These are phyloP conservation scores for Crithidia mellificae DNA, from an alignment of 208 protist species.

Conservation along the genomic window DNA sequence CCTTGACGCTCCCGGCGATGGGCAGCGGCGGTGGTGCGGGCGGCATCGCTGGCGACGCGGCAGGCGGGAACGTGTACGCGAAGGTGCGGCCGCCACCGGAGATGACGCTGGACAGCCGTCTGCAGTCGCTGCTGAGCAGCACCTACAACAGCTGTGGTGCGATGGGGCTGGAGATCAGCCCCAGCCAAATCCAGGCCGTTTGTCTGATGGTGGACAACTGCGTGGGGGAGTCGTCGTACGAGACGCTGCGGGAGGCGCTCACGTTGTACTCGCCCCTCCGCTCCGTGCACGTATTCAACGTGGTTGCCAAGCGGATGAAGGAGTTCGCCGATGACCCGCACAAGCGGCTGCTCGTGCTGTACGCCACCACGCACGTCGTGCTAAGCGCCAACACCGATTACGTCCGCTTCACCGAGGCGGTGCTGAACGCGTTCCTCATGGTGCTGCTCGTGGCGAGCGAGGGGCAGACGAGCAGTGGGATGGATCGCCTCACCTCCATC, in stretches of 20 bases:
- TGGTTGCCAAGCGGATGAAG: conserved; percentile 80
- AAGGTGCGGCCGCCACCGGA: conserved; percentile 58
- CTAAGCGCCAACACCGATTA: conserved; percentile 55
- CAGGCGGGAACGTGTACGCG: conserved; percentile 37
- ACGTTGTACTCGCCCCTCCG: conserved; percentile 66
- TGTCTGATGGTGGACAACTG: conserved; percentile 73
- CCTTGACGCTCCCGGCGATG: conserved; percentile 60
- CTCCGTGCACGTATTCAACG: conserved; percentile 74
- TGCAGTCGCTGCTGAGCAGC: conserved; percentile 67
- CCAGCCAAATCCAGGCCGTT: conserved; percentile 70
- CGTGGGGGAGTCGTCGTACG: conserved; percentile 54
- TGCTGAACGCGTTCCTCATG: conserved; percentile 82
- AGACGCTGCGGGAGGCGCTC: conserved; percentile 61
- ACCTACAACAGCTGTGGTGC: conserved; percentile 81
- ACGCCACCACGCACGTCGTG: conserved; percentile 74
- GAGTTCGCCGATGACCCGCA: conserved; percentile 80
- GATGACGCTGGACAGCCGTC: conserved; percentile 63
- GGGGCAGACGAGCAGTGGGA: conserved; percentile 67
- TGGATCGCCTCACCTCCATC: conserved; percentile 70
- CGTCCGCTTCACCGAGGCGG: conserved; percentile 51
- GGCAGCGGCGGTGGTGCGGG: conserved; percentile 35
- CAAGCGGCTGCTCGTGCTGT: conserved; percentile 79
- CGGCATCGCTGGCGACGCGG: too few relatives aligned
- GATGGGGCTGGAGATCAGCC: conserved; percentile 56
- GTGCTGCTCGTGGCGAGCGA: conserved; percentile 68